Evolutionary conservation across 805 yeast genomes (phyloP), one percentile per base, ranked within the genome.

Genomic region (Saturnispora saitoi): DNA sequence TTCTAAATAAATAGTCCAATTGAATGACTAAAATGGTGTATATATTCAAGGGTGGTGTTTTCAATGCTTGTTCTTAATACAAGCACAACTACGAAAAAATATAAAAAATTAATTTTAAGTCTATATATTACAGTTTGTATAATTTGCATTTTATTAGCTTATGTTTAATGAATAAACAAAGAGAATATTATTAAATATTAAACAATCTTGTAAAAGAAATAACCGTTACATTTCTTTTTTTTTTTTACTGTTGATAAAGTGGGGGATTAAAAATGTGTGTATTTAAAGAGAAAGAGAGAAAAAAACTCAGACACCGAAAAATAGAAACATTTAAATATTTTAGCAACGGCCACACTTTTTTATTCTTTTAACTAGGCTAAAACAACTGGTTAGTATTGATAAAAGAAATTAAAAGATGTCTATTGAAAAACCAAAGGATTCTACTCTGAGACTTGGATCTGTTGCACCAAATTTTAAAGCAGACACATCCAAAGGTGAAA

Each of bases 391-490:
- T 34, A 8, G 10, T 10, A 34, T 34, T 28, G 40, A 9, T 37
- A 8, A n/a, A 20, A 22, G 15, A 22, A 9, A 22, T 14, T 7
- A 32, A 38, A 55, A 32, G 45, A 70, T 69, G 72, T 68, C 75
- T 14, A 59, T 71, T 45, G 68, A 73, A 54, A 57, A 58, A 51
- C 75, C 75, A 56, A 58, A 53, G 22, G 65, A 67, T 56, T 56
- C 61, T 29, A 62, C 74, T 14, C 59, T 73, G 48, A 66, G 78
- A 60, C 60, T 75, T 45, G 87, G 87, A 14, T 76, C 86, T 14
- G 72, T 68, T 38, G 89, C 86, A 22, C 89, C 89, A 57, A 77
- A 83, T 64, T 82, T 82, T 69, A 65, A 70, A 51, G 75, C 80
- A 48, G 80, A 78, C 45, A 74, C 87, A 43, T 79, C 87, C 44